A percentile compares a stretch with the other conserved stretches of the same genome.
Evolutionary conservation across 192 early-diverging fungal genomes (phyloP).

Genomic region (Linnemannia elongata): DNA sequence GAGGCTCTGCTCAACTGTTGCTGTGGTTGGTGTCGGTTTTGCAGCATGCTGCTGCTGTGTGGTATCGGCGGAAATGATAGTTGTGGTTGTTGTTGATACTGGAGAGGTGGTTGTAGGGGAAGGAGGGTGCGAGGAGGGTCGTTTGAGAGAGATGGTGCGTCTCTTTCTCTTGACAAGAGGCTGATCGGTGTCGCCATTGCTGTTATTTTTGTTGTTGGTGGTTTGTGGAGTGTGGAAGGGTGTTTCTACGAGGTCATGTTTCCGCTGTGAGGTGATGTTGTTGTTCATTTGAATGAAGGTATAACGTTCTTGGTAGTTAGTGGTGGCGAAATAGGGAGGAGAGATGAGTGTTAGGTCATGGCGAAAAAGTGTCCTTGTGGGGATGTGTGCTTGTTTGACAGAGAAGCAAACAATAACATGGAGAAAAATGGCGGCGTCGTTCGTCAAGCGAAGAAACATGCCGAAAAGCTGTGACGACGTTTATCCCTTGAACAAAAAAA

Average conservation of each 20-base stretch:
- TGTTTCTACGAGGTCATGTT: conserved; percentile 28
- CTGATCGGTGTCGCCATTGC: neutral
- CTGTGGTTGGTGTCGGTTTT: neutral
- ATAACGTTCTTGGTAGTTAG: neutral
- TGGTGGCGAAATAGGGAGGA: neutral
- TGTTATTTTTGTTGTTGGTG: neutral
- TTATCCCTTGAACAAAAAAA: neutral
- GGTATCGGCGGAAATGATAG: neutral
- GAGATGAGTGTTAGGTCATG: neutral
- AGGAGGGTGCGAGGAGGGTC: conserved; percentile 16
- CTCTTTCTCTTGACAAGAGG: conserved; percentile 23
- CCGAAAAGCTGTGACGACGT: neutral
- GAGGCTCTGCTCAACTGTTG: neutral
- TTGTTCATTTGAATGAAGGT: neutral
- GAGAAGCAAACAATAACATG: neutral
- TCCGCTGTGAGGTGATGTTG: neutral
- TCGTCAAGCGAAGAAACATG: neutral
- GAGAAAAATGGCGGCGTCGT: neutral
- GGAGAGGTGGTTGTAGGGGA: neutral
- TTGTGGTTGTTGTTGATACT: neutral
- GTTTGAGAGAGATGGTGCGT: conserved; percentile 25
- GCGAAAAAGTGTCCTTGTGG: neutral
- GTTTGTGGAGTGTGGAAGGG: neutral
- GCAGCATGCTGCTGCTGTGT: neutral
- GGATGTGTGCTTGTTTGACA: neutral